phyloP scores from a whole-genome alignment of 371 early-diverging fungal genomes.

The Mortierella sp. region DNA sequence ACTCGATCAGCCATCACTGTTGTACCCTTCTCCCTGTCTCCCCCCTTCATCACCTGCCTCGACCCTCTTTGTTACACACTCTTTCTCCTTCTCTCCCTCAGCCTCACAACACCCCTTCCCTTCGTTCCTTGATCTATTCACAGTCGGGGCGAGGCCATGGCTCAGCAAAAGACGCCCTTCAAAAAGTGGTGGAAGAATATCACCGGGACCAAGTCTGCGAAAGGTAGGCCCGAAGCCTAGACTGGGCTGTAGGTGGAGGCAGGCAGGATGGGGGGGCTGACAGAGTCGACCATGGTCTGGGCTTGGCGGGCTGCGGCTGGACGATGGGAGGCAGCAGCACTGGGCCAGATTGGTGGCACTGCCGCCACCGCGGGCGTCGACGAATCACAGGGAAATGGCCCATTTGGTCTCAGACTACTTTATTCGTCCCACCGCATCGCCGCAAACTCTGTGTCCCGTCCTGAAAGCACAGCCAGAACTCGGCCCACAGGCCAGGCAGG shows the following conservation, averaged over 20 bases:
- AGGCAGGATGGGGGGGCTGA: neutral
- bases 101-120: too few relatives aligned
- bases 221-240: conserved; percentile 30
- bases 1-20: conserved; percentile 1
- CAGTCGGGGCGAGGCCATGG: conserved; percentile 35
- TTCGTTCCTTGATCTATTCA: neutral
- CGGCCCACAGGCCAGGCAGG: too few relatives aligned
- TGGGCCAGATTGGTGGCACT: too few relatives aligned
- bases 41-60: neutral
- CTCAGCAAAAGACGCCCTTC: conserved; percentile 50
- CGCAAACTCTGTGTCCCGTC: neutral
- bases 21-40: neutral
- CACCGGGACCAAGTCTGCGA: conserved; percentile 47
- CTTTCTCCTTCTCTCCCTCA: neutral
- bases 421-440: neutral
- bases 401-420: conserved; percentile 3
- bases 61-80: neutral
- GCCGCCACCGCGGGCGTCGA: too few relatives aligned
- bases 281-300: too few relatives aligned
- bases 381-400: neutral
- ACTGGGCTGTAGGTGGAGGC: too few relatives aligned
- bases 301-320: too few relatives aligned
- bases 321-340: too few relatives aligned
- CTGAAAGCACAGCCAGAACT: too few relatives aligned
- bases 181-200: conserved; percentile 56